A percentile compares a stretch with the other conserved stretches of the same genome.
phyloP scores from a whole-genome alignment of 73 alveolate genomes.

The Paramecium tetraurelia region DNA sequence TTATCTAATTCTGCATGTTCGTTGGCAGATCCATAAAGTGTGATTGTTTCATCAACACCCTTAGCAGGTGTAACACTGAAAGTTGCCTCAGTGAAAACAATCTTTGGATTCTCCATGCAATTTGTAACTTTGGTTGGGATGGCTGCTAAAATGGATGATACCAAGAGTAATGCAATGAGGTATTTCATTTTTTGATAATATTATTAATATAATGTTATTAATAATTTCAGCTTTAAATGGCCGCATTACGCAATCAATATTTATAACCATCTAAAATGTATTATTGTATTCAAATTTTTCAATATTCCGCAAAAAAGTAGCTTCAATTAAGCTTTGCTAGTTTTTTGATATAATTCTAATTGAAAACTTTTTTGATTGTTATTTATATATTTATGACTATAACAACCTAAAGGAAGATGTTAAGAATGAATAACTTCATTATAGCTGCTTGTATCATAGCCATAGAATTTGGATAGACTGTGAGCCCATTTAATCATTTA shows the following conservation, averaged over 20 bases:
- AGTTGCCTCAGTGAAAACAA: neutral
- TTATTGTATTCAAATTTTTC: neutral
- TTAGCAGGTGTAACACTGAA: conserved; percentile 10
- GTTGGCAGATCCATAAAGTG: conserved; percentile 25
- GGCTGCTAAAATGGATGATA: neutral
- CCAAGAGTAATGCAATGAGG: neutral
- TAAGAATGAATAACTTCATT: no score
- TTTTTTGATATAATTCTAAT: no score
- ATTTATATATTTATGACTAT: no score
- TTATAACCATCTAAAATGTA: neutral
- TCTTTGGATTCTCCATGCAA: neutral
- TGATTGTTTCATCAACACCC: conserved; percentile 29
- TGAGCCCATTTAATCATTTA: no score
- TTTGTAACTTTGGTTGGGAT: neutral
- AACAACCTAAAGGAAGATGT: no score
- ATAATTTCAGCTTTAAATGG: neutral
- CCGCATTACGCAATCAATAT: neutral
- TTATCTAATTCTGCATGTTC: conserved; percentile 28
- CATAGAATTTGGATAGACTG: no score
- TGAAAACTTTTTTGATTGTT: no score
- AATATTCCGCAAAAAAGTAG: no score
- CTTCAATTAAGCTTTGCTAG: no score
- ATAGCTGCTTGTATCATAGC: no score
- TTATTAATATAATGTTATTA: neutral
- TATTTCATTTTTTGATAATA: neutral